phyloP scores from a whole-genome alignment of 495 filamentous ascomycete species.

The Trichocladium uniseriatum region DNA sequence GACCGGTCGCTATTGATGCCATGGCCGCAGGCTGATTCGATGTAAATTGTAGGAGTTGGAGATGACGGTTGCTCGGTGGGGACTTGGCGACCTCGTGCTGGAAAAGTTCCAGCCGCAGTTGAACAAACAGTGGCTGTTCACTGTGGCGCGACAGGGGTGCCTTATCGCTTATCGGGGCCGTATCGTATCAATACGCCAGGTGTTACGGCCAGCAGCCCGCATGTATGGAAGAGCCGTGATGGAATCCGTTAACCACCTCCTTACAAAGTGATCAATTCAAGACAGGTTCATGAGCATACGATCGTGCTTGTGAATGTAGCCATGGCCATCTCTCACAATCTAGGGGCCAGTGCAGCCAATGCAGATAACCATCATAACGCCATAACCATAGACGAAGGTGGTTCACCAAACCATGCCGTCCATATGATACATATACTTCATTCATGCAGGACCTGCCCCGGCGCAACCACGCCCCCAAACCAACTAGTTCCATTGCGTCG shows the following conservation, averaged over 20 bases:
- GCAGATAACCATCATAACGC: too few relatives aligned
- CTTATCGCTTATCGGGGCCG: constrained; percentile 7
- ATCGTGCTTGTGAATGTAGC: too few relatives aligned
- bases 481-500: constrained; percentile 5
- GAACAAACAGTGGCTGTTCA: constrained; percentile 13
- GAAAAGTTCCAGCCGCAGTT: constrained; percentile 19
- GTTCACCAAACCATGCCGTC: constrained; percentile 9
- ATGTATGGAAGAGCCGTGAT: too few relatives aligned
- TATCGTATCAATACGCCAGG: too few relatives aligned
- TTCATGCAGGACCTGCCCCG: constrained; percentile 17
- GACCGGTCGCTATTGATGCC: constrained; percentile 63
- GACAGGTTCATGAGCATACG: too few relatives aligned
- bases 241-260: too few relatives aligned
- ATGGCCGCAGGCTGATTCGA: constrained; percentile 30
- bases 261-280: too few relatives aligned
- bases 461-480: constrained; percentile 19
- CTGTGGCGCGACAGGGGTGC: not conserved
- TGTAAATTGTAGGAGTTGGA: not conserved
- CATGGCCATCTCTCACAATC: too few relatives aligned
- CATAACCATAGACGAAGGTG: too few relatives aligned
- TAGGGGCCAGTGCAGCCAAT: not conserved
- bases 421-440: constrained; percentile 16
- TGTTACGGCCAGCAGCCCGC: too few relatives aligned
- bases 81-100: constrained; percentile 2
- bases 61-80: constrained; percentile 12